Evolutionary conservation across 2,329 filamentous ascomycete species (phyloP).

Genomic region (Aspergillus brasiliensis): DNA sequence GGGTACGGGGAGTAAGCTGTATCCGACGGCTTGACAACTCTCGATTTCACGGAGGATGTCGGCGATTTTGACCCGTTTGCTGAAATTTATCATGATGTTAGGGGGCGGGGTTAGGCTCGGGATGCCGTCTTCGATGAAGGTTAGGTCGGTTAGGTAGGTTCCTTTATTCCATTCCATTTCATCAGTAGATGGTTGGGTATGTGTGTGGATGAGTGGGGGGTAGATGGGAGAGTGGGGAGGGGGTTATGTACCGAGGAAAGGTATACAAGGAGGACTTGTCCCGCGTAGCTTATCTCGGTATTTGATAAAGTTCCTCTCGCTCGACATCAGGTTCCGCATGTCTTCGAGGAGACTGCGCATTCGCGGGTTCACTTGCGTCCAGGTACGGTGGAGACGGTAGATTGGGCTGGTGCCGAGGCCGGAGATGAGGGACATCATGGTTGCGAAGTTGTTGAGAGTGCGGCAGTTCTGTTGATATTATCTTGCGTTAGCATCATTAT

Average conservation of each 20-base stretch:
- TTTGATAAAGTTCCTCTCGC: slow-evolving; percentile 96
- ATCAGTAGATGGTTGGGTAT: not conserved
- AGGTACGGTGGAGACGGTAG: slow-evolving; percentile 87
- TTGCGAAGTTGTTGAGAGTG: slow-evolving; percentile 91
- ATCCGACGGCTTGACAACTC: slow-evolving; percentile 97
- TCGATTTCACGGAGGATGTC: slow-evolving; percentile 98
- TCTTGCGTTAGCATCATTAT: not conserved
- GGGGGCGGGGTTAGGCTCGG: slow-evolving; percentile 88
- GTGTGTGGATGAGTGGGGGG: not conserved
- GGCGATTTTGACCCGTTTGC: slow-evolving; percentile 94
- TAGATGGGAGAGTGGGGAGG: slow-evolving; percentile 40
- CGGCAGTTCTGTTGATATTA: slow-evolving; percentile 77
- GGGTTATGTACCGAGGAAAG: slow-evolving; percentile 85
- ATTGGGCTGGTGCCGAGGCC: slow-evolving; percentile 93
- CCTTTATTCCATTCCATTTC: slow-evolving; percentile 55
- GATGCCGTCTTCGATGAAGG: slow-evolving; percentile 97
- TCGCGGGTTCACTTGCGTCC: slow-evolving; percentile 87
- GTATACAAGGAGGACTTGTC: slow-evolving; percentile 96
- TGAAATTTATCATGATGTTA: slow-evolving; percentile 89
- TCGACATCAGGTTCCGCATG: slow-evolving; percentile 94
- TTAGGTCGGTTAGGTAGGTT: slow-evolving; percentile 94
- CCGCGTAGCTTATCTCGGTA: slow-evolving; percentile 91
- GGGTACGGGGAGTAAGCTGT: slow-evolving; percentile 81
- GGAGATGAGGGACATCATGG: slow-evolving; percentile 94
- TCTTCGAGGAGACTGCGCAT: slow-evolving; percentile 78